Evolutionary conservation across 2,329 filamentous ascomycete genomes (phyloP).

Genomic region (Neopestalotiopsis rosae): DNA sequence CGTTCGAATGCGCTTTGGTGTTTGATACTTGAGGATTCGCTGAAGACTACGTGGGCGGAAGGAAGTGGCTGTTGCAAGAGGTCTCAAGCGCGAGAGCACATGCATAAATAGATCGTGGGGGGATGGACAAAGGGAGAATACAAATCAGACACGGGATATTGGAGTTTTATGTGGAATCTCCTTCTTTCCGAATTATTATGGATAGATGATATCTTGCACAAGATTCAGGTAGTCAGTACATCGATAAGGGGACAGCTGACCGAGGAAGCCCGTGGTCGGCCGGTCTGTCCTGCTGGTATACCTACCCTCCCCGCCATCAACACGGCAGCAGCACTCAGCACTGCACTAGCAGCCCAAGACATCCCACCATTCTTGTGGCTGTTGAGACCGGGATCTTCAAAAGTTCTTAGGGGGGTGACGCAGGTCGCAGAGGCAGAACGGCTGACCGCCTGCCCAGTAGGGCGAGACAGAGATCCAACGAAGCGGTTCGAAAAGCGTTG

Average conservation of each 20-base stretch:
- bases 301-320: neutral
- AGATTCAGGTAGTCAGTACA: neutral
- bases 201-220: neutral
- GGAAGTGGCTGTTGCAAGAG: neutral
- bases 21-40: neutral
- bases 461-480: constrained; percentile 1
- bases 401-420: constrained; percentile 2
- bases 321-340: no score
- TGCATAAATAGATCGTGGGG: constrained; percentile 8
- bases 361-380: constrained; percentile 17
- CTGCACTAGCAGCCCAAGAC: constrained; percentile 5
- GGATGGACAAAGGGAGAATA: neutral
- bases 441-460: constrained; percentile 10
- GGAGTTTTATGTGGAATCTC: neutral
- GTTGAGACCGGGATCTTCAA: constrained; percentile 2
- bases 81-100: constrained; percentile 6
- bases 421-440: constrained; percentile 5
- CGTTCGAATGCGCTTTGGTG: neutral
- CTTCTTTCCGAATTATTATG: neutral
- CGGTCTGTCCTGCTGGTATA: neutral
- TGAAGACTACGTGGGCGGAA: neutral
- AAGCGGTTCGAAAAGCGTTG: neutral
- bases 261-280: constrained; percentile 1
- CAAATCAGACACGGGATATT: neutral
- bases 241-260: neutral